These are phyloP conservation scores for Rhododendron simsii DNA, from an alignment of 148 eudicot species.

Conservation along the genomic window DNA sequence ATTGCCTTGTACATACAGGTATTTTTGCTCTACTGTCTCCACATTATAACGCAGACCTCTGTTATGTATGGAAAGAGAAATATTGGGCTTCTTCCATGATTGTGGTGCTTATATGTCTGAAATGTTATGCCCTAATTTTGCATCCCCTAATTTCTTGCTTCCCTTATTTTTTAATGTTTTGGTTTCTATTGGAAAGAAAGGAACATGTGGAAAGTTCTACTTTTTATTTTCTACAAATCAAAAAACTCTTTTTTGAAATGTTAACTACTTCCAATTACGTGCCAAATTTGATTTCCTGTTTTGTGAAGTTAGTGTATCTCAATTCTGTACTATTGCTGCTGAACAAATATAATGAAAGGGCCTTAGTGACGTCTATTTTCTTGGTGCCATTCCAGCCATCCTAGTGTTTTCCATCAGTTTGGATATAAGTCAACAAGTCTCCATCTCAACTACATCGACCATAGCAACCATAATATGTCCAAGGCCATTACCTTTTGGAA, in stretches of 20 bases:
- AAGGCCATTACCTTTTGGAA: neutral
- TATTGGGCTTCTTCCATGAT: neutral
- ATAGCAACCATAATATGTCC: neutral
- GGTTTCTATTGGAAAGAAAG: neutral
- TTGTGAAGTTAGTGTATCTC: neutral
- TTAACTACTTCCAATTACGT: neutral
- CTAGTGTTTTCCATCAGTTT: neutral
- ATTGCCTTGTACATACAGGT: constrained; percentile 82
- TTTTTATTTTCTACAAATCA: neutral
- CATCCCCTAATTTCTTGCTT: neutral
- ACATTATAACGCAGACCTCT: neutral
- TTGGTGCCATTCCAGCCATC: neutral
- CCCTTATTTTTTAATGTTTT: neutral
- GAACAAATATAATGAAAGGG: neutral
- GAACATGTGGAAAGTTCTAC: neutral
- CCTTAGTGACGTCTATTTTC: neutral
- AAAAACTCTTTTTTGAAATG: neutral
- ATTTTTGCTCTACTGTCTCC: constrained; percentile 8
- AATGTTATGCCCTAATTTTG: neutral
- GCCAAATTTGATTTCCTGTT: constrained; percentile 3
- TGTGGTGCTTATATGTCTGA: neutral
- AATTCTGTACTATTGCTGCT: neutral
- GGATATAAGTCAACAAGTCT: neutral
- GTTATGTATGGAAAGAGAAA: neutral
- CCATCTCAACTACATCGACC: neutral